Conservation (phyloP, 2,329 filamentous ascomycete genomes). For the Cladosporium sphaerospermum region DNA sequence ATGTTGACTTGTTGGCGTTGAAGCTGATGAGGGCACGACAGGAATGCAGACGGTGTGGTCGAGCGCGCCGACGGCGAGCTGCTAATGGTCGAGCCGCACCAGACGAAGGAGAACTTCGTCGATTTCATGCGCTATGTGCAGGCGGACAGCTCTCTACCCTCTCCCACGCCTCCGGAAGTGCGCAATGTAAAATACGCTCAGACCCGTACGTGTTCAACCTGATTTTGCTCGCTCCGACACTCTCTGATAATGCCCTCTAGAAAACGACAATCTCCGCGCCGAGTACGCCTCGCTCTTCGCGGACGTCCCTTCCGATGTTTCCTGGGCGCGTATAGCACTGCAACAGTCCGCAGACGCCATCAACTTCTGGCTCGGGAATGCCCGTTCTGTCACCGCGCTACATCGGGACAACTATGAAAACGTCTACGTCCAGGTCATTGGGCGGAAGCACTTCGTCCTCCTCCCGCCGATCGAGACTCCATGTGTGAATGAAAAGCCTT, state of each 20-base stretch:
- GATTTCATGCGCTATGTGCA: conserved; percentile 58
- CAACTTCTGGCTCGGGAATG: conserved; percentile 78
- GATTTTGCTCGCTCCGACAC: neutral
- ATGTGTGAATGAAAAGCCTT: conserved; percentile 58
- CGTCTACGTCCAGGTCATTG: conserved; percentile 69
- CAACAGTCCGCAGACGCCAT: conserved; percentile 64
- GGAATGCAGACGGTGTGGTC: conserved; percentile 56
- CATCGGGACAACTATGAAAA: conserved; percentile 86
- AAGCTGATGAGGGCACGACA: neutral
- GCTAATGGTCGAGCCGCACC: conserved; percentile 64
- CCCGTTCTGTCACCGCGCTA: conserved; percentile 60
- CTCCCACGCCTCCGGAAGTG: neutral
- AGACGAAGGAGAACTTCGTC: conserved; percentile 57
- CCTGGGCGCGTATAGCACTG: conserved; percentile 68
- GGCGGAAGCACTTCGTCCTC: conserved; percentile 67
- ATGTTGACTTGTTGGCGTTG: too few relatives aligned
- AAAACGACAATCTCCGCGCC: conserved; percentile 73
- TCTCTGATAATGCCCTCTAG: conserved; percentile 32
- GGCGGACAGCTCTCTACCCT: conserved; percentile 30
- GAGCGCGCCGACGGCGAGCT: conserved; percentile 50
- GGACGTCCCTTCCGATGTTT: conserved; percentile 58
- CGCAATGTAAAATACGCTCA: conserved; percentile 61
- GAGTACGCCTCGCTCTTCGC: conserved; percentile 62
- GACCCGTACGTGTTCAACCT: conserved; percentile 50
- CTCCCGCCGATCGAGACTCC: conserved; percentile 65